phyloP scores from a whole-genome alignment of 129 eudicot genomes.

The Flaveria sonorensis region DNA sequence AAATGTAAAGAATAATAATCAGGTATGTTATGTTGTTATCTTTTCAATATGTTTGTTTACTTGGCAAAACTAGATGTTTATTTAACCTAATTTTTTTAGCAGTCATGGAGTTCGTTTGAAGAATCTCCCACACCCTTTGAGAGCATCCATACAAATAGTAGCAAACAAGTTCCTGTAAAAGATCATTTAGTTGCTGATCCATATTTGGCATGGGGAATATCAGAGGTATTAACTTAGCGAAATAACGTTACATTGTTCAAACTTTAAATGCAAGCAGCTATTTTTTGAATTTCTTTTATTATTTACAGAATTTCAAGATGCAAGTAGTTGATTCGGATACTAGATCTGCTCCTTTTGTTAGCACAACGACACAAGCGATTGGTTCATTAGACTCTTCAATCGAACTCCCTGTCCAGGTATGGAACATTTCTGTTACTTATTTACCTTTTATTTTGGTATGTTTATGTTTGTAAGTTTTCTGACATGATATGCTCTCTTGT shows the following conservation, averaged over 20 bases:
- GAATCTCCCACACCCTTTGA: slow-evolving; percentile 36
- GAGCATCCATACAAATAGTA: slow-evolving; percentile 29
- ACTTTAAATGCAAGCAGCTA: slow-evolving; percentile 5
- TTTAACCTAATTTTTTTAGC: slow-evolving; percentile 27
- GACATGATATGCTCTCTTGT: background rate
- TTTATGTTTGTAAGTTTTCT: background rate
- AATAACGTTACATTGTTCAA: background rate
- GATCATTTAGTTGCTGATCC: slow-evolving; percentile 37
- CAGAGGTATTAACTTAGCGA: slow-evolving; percentile 40
- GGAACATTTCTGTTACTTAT: slow-evolving; percentile 15
- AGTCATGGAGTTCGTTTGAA: slow-evolving; percentile 74
- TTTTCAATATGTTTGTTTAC: slow-evolving; percentile 7
- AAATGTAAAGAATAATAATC: slow-evolving; percentile 42
- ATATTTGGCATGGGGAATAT: slow-evolving; percentile 29
- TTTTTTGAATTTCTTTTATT: slow-evolving; percentile 30
- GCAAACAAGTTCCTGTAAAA: slow-evolving; percentile 40
- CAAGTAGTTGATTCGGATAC: slow-evolving; percentile 32
- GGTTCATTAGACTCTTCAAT: slow-evolving; percentile 29
- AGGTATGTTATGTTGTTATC: slow-evolving; percentile 38
- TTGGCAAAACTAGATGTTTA: background rate
- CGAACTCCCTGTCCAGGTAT: slow-evolving; percentile 36
- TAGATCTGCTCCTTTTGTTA: slow-evolving; percentile 33
- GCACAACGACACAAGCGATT: slow-evolving; percentile 30
- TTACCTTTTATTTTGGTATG: background rate
- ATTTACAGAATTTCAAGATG: slow-evolving; percentile 28